A percentile compares a stretch with the other conserved stretches of the same genome.
phyloP scores from a whole-genome alignment of 192 early-diverging fungal species.

The Gamsiella multidivaricata region DNA sequence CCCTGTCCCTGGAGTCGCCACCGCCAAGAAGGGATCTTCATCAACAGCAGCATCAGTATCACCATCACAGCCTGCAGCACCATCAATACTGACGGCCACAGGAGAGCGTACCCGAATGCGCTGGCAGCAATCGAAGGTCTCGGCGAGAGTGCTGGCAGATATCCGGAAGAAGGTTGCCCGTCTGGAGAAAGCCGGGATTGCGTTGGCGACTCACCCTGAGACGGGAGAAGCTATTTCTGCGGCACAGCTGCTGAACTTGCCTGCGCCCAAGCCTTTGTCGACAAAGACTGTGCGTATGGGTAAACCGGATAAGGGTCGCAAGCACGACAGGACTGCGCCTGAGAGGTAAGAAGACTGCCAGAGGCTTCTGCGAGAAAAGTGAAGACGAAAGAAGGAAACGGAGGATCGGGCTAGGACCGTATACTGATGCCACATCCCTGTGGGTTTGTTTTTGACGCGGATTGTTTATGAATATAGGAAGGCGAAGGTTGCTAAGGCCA shows the following conservation, averaged over 20 bases:
- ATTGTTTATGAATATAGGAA: constrained; percentile 21
- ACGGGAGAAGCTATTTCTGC: constrained; percentile 45
- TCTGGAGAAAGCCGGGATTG: constrained; percentile 37
- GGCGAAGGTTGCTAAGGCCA: constrained; percentile 56
- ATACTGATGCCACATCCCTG: too few species aligned
- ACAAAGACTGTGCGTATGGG: constrained; percentile 52
- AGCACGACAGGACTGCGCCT: constrained; percentile 53
- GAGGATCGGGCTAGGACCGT: too few species aligned
- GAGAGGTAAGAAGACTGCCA: constrained; percentile 30
- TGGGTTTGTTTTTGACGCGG: background rate
- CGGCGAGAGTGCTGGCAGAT: constrained; percentile 44
- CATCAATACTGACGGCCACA: constrained; percentile 45
- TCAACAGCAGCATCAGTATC: background rate
- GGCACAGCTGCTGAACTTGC: constrained; percentile 34
- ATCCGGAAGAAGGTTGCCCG: constrained; percentile 48
- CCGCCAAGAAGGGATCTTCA: constrained; percentile 15
- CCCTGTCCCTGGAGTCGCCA: constrained; percentile 45
- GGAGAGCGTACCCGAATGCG: constrained; percentile 52
- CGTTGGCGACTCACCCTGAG: constrained; percentile 44
- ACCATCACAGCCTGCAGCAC: constrained; percentile 30
- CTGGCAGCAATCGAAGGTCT: constrained; percentile 47
- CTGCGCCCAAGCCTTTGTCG: constrained; percentile 31
- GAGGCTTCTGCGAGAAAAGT: background rate
- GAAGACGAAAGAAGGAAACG: background rate
- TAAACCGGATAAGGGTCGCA: constrained; percentile 55